Conservation (phyloP, 768 basidiomycete genomes). For the Dacryopinax spathularia region DNA sequence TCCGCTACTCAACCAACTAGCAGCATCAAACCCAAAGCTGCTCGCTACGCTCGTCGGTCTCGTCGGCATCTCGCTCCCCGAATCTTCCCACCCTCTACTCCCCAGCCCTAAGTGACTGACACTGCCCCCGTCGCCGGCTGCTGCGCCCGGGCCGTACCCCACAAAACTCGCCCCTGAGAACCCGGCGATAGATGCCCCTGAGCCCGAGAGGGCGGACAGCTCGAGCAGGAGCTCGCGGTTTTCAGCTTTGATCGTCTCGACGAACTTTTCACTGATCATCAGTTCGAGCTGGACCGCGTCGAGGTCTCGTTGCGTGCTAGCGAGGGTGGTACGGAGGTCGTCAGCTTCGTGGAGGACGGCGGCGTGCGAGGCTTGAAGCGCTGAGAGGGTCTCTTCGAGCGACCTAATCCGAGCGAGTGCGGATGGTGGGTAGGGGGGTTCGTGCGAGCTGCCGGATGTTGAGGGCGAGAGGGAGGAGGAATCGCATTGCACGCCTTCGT, state of each 20-base stretch:
- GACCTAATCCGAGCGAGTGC: neutral
- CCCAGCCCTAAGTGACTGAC: neutral
- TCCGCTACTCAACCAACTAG: neutral
- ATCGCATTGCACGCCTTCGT: neutral
- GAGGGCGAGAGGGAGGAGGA: too few relatives aligned
- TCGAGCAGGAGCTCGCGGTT: conserved; percentile 1
- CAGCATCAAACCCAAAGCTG: neutral
- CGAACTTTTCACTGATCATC: neutral
- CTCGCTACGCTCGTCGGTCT: neutral
- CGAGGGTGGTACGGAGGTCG: neutral
- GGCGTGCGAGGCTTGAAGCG: neutral
- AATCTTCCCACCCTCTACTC: neutral
- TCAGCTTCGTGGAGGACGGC: neutral
- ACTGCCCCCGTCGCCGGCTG: neutral
- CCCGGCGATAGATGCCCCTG: too few relatives aligned
- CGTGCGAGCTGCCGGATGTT: too few relatives aligned
- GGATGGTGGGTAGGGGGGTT: neutral
- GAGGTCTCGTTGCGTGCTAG: neutral
- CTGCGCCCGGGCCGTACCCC: too few relatives aligned
- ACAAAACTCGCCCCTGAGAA: too few relatives aligned
- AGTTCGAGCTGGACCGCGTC: neutral
- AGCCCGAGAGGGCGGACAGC: neutral
- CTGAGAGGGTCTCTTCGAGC: neutral
- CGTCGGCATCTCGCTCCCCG: neutral
- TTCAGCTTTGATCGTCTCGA: neutral